phyloP scores from a whole-genome alignment of 768 basidiomycete species.

The Flagelloscypha sp. region DNA sequence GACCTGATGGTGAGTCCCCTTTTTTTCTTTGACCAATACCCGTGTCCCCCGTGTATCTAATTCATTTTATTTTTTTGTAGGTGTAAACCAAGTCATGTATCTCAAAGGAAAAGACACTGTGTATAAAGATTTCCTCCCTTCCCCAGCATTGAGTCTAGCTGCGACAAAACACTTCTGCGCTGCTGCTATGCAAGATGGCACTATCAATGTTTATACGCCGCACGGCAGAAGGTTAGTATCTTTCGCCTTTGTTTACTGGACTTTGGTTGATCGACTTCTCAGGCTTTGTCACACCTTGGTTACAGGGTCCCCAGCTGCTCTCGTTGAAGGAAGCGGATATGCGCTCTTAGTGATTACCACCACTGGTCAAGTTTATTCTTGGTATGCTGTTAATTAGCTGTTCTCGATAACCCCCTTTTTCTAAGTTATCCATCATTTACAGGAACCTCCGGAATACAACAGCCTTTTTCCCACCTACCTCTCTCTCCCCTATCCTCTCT shows the following conservation, averaged over 20 bases:
- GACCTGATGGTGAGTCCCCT: constrained; percentile 39
- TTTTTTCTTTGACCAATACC: constrained; percentile 4
- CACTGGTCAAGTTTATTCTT: constrained; percentile 63
- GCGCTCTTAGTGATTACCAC: constrained; percentile 67
- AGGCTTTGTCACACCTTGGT: constrained; percentile 74
- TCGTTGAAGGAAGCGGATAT: constrained; percentile 58
- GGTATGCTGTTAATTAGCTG: constrained; percentile 38
- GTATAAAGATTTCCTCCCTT: constrained; percentile 86
- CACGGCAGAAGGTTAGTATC: constrained; percentile 68
- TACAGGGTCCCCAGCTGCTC: constrained; percentile 62
- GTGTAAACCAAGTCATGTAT: constrained; percentile 61
- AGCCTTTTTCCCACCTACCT: constrained; percentile 57
- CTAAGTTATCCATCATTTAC: constrained; percentile 3
- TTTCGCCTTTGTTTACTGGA: constrained; percentile 3
- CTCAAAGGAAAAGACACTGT: constrained; percentile 59
- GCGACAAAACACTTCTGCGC: constrained; percentile 65
- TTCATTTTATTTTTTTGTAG: constrained; percentile 28
- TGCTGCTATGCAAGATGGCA: constrained; percentile 70
- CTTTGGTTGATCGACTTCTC: neutral
- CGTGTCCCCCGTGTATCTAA: too few species aligned
- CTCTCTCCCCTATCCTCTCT: constrained; percentile 51
- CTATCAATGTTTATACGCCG: constrained; percentile 75
- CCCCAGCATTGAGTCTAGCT: constrained; percentile 57
- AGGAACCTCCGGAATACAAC: constrained; percentile 73
- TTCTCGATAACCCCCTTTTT: neutral